Base-by-base conservation (phyloP, 257 asterid genomes). In the Henckelia pumila region DNA sequence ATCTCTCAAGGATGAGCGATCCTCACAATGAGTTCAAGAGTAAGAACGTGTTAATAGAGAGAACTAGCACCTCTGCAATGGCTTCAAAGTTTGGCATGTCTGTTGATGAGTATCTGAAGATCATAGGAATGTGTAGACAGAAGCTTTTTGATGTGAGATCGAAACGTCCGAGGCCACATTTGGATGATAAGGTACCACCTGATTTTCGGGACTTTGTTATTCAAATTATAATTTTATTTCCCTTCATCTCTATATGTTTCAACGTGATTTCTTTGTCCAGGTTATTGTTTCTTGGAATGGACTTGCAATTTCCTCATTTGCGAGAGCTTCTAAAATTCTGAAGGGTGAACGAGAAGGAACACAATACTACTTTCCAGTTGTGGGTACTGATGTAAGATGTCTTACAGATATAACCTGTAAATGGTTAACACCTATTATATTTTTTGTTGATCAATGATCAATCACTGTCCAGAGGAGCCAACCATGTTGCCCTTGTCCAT, bases 201-300 rank as follows among this genome's bases (percentile, higher is more conserved):
- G 8, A 8, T 37, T 1, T 23, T 16, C 21, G 5, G 3, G 6
- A 47, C n/a, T 3, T 11, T n/a, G 17, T 35, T 40, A 10, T 37
- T 32, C 21, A 9, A 49, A 9, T 28, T 6, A n/a, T 44, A 47
- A 5, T 19, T 63, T 26, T 24, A 44, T 20, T 16, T 49, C 3
- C 2, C n/a, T 16, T 20, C 16, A 58, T 10, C 26, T 25, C 8
- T 44, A 24, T 62, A 37, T 64, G 28, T 61, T 56, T 17, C 24
- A 40, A 33, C 21, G n/a, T 26, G n/a, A 30, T 50, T 16, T 47
- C 70, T 35, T 57, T 24, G 74, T 40, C 56, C 69, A 93, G 99
- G 99, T 93, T 32, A 93, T 93, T 67, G 99, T 93, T 24, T 86
- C 99, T 2, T 93, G 99, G 99, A 93, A 93, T 67, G 99, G 99